Base-by-base conservation (phyloP, 176 grass and related monocot species). In the Triticum turgidum region DNA sequence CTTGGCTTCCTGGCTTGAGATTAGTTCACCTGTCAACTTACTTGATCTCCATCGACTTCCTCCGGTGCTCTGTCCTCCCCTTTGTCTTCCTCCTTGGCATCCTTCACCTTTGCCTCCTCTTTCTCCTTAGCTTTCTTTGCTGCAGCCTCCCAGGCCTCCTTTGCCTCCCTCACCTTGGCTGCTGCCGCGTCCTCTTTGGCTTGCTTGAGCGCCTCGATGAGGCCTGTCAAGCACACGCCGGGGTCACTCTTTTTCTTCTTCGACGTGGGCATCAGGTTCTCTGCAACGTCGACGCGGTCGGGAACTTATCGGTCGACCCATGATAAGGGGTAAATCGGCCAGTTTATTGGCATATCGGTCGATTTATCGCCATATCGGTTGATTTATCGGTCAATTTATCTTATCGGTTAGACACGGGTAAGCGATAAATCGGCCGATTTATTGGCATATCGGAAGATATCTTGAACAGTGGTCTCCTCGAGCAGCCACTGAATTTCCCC, bases 211-310 rank as follows among this genome's bases (percentile, higher is more conserved):
- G 1, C 54, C 6, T 59, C 1, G 2, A 59, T 3, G 18, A 59
- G 54, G 54, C 18, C 0, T 6, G 54, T 21, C 17, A 59, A 59
- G 54, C 54, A 59, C 54, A 6, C 54, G 54, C 21, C 6, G 6
- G 54, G 54, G 2, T 59, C 54, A 17, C 18, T 59, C 17, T 58
- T 59, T 21, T 59, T 21, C 54, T 59, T 59, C 54, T 8, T 18
- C 1, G 1, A 21, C 18, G 21, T 59, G 0, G 54, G 1, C 54
- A 66, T 66, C 11, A 24, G 24, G 24, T 24, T 24, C 24, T 24
- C 24, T 24, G 24, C 94, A 2, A 96, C 94, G 12, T 96, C 91
- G 0, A 89, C 89, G 54, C 85, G 94, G 4, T 91, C 18, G 1
- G n/a, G n/a, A n/a, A n/a, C n/a, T n/a, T n/a, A n/a, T n/a, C n/a